A percentile compares a stretch with the other conserved stretches of the same genome.
These are phyloP conservation scores for Cladobotryum protrusum DNA, from an alignment of 2,329 filamentous ascomycete genomes.

Conservation along the genomic window DNA sequence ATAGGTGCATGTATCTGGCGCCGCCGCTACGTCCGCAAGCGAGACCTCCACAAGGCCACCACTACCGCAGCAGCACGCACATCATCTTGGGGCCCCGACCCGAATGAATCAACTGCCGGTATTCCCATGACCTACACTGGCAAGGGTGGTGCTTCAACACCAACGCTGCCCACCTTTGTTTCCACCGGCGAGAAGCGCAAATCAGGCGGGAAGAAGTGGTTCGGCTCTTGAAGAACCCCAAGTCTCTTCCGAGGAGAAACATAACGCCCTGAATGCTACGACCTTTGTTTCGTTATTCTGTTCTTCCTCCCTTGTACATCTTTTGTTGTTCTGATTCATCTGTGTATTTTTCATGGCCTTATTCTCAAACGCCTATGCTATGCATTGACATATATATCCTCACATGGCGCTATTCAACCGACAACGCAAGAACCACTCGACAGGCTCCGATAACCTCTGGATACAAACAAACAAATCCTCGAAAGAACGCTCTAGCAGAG, in stretches of 20 bases:
- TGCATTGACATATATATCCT: too few relatives aligned
- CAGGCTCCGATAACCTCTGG: neutral
- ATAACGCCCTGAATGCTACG: too few relatives aligned
- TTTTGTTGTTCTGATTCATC: too few relatives aligned
- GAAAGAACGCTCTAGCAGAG: too few relatives aligned
- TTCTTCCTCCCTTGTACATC: too few relatives aligned
- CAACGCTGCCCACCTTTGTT: slow-evolving; percentile 5
- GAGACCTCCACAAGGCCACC: slow-evolving; percentile 48
- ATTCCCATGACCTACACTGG: slow-evolving; percentile 17
- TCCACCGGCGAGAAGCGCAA: slow-evolving; percentile 9
- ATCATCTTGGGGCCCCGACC: slow-evolving; percentile 28
- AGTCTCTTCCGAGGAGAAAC: neutral
- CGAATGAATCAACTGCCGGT: slow-evolving; percentile 16
- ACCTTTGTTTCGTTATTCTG: too few relatives aligned
- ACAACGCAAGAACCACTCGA: neutral
- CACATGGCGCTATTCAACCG: too few relatives aligned
- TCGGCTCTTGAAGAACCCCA: neutral
- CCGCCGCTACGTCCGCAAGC: slow-evolving; percentile 65
- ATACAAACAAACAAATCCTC: too few relatives aligned
- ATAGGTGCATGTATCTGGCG: slow-evolving; percentile 64
- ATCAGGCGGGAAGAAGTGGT: slow-evolving; percentile 5
- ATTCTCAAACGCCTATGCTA: too few relatives aligned
- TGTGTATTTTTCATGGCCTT: too few relatives aligned
- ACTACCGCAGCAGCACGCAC: slow-evolving; percentile 28
- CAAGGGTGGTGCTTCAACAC: slow-evolving; percentile 3